Base-by-base conservation (phyloP, 257 asterid genomes). In the Forsythia suspensa region DNA sequence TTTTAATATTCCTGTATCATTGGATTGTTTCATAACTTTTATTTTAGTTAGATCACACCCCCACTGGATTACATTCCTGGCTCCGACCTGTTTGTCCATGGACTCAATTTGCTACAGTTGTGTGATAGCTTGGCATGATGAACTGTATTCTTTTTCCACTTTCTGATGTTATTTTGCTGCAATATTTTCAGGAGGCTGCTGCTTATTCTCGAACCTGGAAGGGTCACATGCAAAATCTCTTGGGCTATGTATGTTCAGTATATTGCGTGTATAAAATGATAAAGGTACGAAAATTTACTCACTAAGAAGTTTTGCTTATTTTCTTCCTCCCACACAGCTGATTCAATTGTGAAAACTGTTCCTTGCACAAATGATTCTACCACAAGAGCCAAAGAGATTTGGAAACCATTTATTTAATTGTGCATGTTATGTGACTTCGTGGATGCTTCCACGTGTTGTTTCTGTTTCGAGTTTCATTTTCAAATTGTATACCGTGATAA, bases 191-290 rank as follows among this genome's bases (percentile, higher is more conserved):
- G 99, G 98, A 96, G 88, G 99, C 99, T 86, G 99, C 99, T 77
- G 95, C 97, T 34, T 96, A 92, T 89, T 96, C 99, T 82, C 94
- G 99, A 79, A 96, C 98, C 42, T 96, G 99, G 99, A 96, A 84
- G 92, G 99, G 99, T 75, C 99, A 96, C 91, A 76, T 96, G 94
- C 98, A 96, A 91, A 96, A 96, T 89, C 90, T 96, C 55, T 87
- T 96, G 90, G 99, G 99, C 78, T 96, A 96, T 85, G 97, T 90
- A 9, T 92, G 97, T 81, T 94, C 99, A 57, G 85, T 87, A 67
- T 96, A 96, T 88, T 96, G 99, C 87, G 98, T 94, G 29, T 96
- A 91, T 87, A 96, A 96, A 83, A 96, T 96, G 99, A 78, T 96
- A 71, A 96, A 92, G 98, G 99, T 92, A 72, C 43, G 21, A 75